Evolutionary conservation across 208 protist genomes (phyloP).

Genomic region (Leishmania turanica): DNA sequence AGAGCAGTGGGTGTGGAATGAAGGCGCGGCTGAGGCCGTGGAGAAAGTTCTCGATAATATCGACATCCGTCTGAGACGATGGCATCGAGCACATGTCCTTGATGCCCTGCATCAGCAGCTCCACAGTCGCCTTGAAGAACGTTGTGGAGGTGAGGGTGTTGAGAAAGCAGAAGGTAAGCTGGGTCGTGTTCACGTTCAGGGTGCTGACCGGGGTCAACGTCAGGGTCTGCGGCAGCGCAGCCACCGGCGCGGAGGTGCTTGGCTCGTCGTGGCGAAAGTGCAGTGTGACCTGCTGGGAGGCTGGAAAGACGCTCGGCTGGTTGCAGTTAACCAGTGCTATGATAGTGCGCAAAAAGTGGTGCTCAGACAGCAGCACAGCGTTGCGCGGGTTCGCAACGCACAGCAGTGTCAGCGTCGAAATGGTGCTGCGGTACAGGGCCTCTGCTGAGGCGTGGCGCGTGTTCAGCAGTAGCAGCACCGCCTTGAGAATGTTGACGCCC

Average conservation of each 20-base stretch:
- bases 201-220: constrained; percentile 29
- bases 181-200: constrained; percentile 65
- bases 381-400: constrained; percentile 74
- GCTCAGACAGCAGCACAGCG: constrained; percentile 46
- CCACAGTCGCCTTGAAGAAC: constrained; percentile 39
- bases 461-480: constrained; percentile 58
- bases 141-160: constrained; percentile 57
- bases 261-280: background rate
- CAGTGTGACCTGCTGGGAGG: constrained; percentile 39
- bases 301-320: constrained; percentile 68
- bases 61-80: constrained; percentile 65
- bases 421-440: constrained; percentile 66
- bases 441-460: constrained; percentile 48
- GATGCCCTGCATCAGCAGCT: constrained; percentile 52
- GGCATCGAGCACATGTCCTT: constrained; percentile 51
- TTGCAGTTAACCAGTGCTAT: constrained; percentile 58
- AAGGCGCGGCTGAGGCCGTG: constrained; percentile 53
- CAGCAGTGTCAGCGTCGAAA: constrained; percentile 68
- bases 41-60: constrained; percentile 75
- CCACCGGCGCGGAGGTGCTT: background rate
- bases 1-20: constrained; percentile 50
- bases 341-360: constrained; percentile 54
- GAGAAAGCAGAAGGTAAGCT: constrained; percentile 71
- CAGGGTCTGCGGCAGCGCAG: constrained; percentile 5
- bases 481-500: constrained; percentile 43